A percentile compares a stretch with the other conserved stretches of the same genome.
phyloP scores from a whole-genome alignment of 106 monocot genomes.

The Narthecium ossifragum region DNA sequence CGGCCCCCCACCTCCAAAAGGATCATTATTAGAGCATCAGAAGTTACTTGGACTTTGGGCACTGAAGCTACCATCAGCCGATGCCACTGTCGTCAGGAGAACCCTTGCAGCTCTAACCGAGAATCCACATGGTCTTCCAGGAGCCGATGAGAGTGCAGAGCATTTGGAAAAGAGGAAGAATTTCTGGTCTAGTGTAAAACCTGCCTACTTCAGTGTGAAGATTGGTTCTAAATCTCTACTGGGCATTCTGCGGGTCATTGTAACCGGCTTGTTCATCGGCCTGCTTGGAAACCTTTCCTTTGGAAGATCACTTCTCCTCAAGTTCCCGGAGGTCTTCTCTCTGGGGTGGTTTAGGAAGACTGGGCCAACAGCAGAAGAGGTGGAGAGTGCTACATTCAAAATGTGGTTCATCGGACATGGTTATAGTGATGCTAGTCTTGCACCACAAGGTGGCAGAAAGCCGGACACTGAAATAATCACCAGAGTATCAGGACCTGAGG shows the following conservation, averaged over 20 bases:
- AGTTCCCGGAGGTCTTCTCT: slow-evolving; percentile 72
- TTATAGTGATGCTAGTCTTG: slow-evolving; percentile 45
- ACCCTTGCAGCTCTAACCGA: slow-evolving; percentile 64
- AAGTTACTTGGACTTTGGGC: slow-evolving; percentile 80
- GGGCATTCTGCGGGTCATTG: slow-evolving; percentile 25
- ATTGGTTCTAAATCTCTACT: slow-evolving; percentile 56
- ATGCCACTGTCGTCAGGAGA: slow-evolving; percentile 72
- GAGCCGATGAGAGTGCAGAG: slow-evolving; percentile 46
- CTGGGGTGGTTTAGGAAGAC: slow-evolving; percentile 68
- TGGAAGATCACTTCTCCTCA: slow-evolving; percentile 68
- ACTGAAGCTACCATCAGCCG: slow-evolving; percentile 86
- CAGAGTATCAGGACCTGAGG: slow-evolving; percentile 78
- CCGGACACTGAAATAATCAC: slow-evolving; percentile 85
- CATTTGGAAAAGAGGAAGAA: slow-evolving; percentile 29
- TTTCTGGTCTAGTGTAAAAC: slow-evolving; percentile 80
- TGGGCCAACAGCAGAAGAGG: slow-evolving; percentile 90
- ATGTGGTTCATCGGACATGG: slow-evolving; percentile 94
- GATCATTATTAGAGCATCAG: slow-evolving; percentile 54
- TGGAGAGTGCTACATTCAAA: slow-evolving; percentile 70
- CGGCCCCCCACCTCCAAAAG: slow-evolving; percentile 66
- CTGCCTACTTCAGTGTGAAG: slow-evolving; percentile 89
- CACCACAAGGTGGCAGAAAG: slow-evolving; percentile 28
- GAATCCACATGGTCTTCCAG: slow-evolving; percentile 72
- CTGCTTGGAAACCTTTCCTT: slow-evolving; percentile 49
- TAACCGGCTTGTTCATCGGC: slow-evolving; percentile 71